Evolutionary conservation across 2,329 filamentous ascomycete genomes (phyloP).

Genomic region (Trichoderma afroharzianum): DNA sequence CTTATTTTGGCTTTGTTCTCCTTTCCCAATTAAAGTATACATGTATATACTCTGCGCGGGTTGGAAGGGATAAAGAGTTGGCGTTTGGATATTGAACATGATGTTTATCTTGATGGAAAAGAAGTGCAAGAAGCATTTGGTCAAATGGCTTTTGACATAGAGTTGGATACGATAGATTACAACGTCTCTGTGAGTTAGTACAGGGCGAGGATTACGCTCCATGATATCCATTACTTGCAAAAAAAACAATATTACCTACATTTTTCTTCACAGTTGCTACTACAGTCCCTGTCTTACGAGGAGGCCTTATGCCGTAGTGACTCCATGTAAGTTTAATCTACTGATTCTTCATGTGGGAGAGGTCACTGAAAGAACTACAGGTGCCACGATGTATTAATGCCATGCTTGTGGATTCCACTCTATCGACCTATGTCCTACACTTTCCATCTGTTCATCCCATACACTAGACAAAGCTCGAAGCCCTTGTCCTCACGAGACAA

Average conservation of each 20-base stretch:
- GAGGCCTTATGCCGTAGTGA: not conserved
- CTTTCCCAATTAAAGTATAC: not conserved
- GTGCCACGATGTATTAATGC: not conserved
- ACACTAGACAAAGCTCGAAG: no score
- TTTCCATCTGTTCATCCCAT: not conserved
- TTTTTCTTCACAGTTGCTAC: not conserved
- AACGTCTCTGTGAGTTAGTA: not conserved
- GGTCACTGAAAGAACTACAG: not conserved
- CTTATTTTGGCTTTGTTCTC: not conserved
- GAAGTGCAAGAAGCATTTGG: not conserved
- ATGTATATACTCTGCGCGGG: not conserved
- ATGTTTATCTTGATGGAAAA: not conserved
- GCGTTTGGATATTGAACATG: conserved; percentile 2
- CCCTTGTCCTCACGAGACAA: no score
- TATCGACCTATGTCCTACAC: not conserved
- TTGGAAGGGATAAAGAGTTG: not conserved
- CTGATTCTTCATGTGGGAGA: not conserved
- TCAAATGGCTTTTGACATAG: not conserved
- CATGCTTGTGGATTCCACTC: not conserved
- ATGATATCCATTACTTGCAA: not conserved
- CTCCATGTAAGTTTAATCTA: not conserved
- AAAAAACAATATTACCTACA: not conserved
- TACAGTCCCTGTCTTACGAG: not conserved
- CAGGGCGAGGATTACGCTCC: not conserved
- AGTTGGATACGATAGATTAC: not conserved